A percentile compares a stretch with the other conserved stretches of the same genome.
Evolutionary conservation across 768 basidiomycete genomes (phyloP).

Genomic region (Cystofilobasidium capitatum): DNA sequence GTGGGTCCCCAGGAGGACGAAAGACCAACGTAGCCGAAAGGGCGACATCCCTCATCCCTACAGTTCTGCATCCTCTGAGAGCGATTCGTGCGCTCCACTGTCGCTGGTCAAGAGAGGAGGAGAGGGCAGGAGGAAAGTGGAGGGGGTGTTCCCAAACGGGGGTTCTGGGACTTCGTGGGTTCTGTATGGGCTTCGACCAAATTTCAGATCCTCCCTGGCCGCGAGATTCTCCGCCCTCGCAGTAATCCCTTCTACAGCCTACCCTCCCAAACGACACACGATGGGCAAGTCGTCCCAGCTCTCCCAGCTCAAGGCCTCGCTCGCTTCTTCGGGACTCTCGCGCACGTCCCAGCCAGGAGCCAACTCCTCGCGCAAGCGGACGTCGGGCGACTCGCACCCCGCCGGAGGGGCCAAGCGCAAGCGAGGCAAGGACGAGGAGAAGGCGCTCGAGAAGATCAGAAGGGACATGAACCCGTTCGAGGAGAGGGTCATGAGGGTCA

Average conservation of each 20-base stretch:
- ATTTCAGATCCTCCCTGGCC: background rate
- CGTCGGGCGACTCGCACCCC: conserved; percentile 48
- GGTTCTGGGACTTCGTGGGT: too few relatives aligned
- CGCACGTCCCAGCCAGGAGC: conserved; percentile 44
- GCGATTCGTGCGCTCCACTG: too few relatives aligned
- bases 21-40: too few relatives aligned
- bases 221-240: background rate
- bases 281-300: conserved; percentile 56
- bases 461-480: conserved; percentile 88
- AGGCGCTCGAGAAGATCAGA: conserved; percentile 72
- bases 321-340: conserved; percentile 68
- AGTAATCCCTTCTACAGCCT: background rate
- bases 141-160: too few relatives aligned
- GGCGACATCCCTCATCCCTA: too few relatives aligned
- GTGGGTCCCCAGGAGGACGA: too few relatives aligned
- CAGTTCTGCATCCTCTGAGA: too few relatives aligned
- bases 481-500: conserved; percentile 77
- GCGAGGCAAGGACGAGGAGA: conserved; percentile 53
- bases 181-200: too few relatives aligned
- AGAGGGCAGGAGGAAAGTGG: too few relatives aligned
- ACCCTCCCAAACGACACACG: background rate
- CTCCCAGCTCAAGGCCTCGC: conserved; percentile 74
- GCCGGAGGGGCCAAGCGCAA: conserved; percentile 51
- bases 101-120: too few relatives aligned
- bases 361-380: conserved; percentile 37